phyloP scores from a whole-genome alignment of 176 grass and related monocot genomes.

The Tillandsia fasciculata region DNA sequence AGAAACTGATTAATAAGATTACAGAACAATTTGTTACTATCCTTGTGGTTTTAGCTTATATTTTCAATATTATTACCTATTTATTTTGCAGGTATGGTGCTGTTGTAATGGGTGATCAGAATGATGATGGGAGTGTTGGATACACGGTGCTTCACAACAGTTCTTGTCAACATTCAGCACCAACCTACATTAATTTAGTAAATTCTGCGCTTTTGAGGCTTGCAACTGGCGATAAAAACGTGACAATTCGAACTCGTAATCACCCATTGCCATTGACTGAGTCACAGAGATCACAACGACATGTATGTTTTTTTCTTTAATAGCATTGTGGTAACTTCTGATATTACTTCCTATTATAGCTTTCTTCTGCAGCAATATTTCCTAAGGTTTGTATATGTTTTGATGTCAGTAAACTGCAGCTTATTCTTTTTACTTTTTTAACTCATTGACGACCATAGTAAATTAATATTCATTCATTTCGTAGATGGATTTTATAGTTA shows the following conservation, averaged over 20 bases:
- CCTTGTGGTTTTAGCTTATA: not conserved
- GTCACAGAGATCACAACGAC: constrained; percentile 30
- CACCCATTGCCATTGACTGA: constrained; percentile 36
- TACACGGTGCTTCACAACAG: constrained; percentile 46
- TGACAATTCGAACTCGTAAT: constrained; percentile 35
- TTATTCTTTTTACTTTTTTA: too few relatives aligned
- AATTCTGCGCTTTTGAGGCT: constrained; percentile 42
- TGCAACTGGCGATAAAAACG: constrained; percentile 22
- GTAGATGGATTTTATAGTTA: too few relatives aligned
- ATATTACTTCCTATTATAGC: not conserved
- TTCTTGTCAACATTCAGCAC: constrained; percentile 41
- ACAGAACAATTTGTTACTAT: not conserved
- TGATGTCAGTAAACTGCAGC: too few relatives aligned
- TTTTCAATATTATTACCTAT: constrained; percentile 12
- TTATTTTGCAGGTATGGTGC: constrained; percentile 34
- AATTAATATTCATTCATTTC: too few relatives aligned
- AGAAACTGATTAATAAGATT: too few relatives aligned
- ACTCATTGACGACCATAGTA: too few relatives aligned
- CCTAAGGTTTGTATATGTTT: too few relatives aligned
- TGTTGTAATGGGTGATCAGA: constrained; percentile 33
- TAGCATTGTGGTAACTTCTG: not conserved
- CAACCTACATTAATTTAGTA: constrained; percentile 42
- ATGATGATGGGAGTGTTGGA: constrained; percentile 29
- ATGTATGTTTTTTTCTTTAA: constrained; percentile 19
- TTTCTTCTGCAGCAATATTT: too few relatives aligned